Evolutionary conservation across 352 stramenopile genomes (phyloP), one percentile per base, ranked within the genome.

Genomic region (Phytophthora fragariaefolia): DNA sequence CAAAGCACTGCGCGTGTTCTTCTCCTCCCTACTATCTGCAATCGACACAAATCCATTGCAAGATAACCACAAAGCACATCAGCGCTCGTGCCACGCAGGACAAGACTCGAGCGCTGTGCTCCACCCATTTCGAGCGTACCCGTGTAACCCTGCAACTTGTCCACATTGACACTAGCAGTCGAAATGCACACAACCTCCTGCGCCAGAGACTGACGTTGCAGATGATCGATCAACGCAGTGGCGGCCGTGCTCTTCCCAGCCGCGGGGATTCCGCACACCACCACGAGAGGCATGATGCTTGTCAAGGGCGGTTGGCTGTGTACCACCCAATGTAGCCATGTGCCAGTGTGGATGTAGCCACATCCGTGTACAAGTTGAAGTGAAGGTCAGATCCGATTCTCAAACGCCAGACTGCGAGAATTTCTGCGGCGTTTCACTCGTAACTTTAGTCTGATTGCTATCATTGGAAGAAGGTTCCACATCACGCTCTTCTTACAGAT

Each of bases 201-300:
- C 13, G 81, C 68, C 13, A 68, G 62, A 10, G 62, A 65, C 43
- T 88, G 63, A 18, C 60, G 36, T 27, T 73, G 71, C 30, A 93
- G 60, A 60, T 89, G 77, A 17, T 54, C 51, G 6, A 78, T 67
- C 38, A 95, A 71, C 40, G 74, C 76, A 61, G 71, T 79, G 40
- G 83, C 76, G 9, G 90, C 67, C 42, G 63, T 73, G 42, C 80
- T 85, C 73, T 95, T 95, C 54, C 87, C 87, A 17, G 83, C 79
- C 13, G 76, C 82, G 5, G 85, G 87, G 36, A 95, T 66, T 1
- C 87, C 87, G 50, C 85, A 92, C 53, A 92, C 62, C 23, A 92
- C 71, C 12, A 95, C 85, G 20, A 95, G 80, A 38, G 87, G 87
- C 87, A 95, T 95, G 12, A 34, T 26, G 8, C 18, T 13, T 26